These are phyloP conservation scores for Danielozyma ontarioensis DNA, from an alignment of 805 yeast species.

Conservation along the genomic window DNA sequence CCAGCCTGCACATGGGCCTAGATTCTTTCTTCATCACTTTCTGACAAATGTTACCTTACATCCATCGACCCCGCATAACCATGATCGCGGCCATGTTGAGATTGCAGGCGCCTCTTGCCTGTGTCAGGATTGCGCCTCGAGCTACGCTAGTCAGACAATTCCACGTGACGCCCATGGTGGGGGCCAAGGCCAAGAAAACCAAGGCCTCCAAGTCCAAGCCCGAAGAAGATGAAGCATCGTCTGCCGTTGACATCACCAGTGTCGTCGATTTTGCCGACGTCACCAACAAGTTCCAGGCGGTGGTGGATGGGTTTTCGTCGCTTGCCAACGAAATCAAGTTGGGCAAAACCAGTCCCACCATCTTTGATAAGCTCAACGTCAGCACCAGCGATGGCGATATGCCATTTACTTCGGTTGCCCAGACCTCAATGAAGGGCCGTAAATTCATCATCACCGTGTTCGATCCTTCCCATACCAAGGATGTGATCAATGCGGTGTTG, in stretches of 20 bases:
- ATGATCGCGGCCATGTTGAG: too few relatives aligned
- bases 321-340: conserved; percentile 58
- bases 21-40: too few relatives aligned
- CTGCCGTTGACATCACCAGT: conserved; percentile 5
- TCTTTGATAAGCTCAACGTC: conserved; percentile 58
- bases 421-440: conserved; percentile 65
- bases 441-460: conserved; percentile 75
- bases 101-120: too few relatives aligned
- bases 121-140: too few relatives aligned
- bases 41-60: too few relatives aligned
- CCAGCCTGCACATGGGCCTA: too few relatives aligned
- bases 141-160: too few relatives aligned
- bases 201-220: conserved; percentile 4
- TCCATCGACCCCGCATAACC: too few relatives aligned
- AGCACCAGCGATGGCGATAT: conserved; percentile 39
- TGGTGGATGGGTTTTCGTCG: conserved; percentile 50
- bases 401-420: conserved; percentile 62
- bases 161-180: neutral
- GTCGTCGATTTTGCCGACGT: conserved; percentile 32
- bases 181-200: conserved; percentile 7
- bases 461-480: conserved; percentile 71
- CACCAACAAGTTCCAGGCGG: conserved; percentile 39
- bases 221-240: conserved; percentile 9
- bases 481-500: conserved; percentile 65
- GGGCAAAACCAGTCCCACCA: conserved; percentile 63